Percentiles rank a stretch among this genome's conserved stretches.
These are phyloP conservation scores for Fomitopsis pulvina DNA, from an alignment of 768 basidiomycete genomes.

Conservation along the genomic window DNA sequence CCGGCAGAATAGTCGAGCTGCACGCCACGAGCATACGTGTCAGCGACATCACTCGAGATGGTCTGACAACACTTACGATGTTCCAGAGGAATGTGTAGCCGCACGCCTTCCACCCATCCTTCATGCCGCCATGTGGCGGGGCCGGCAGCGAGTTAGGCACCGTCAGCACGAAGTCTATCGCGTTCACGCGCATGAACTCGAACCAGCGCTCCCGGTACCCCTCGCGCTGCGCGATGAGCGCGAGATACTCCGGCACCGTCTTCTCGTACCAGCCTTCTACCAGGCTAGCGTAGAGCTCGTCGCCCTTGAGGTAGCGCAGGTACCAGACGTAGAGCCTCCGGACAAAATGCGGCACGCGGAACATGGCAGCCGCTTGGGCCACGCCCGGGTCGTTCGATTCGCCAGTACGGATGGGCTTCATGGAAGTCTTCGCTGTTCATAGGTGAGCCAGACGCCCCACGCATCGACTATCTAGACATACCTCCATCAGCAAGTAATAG, in stretches of 20 bases:
- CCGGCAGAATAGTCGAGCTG: slow-evolving; percentile 42
- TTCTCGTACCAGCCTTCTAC: slow-evolving; percentile 21
- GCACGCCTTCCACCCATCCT: slow-evolving; percentile 26
- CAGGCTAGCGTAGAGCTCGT: slow-evolving; percentile 19
- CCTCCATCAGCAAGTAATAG: slow-evolving; percentile 21
- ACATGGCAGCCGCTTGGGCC: slow-evolving; percentile 12
- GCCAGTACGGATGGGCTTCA: slow-evolving; percentile 16
- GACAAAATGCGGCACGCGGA: slow-evolving; percentile 18
- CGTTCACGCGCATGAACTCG: slow-evolving; percentile 17
- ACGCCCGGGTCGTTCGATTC: slow-evolving; percentile 22
- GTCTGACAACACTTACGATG: slow-evolving; percentile 21
- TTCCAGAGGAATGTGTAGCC: slow-evolving; percentile 37
- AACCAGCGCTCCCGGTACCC: slow-evolving; percentile 23
- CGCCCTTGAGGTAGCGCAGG: slow-evolving; percentile 15
- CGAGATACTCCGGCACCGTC: slow-evolving; percentile 22
- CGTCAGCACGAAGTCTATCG: slow-evolving; percentile 34
- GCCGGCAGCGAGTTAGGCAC: slow-evolving; percentile 35
- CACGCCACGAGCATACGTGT: not conserved
- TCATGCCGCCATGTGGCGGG: slow-evolving; percentile 30
- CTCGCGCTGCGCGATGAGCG: slow-evolving; percentile 23
- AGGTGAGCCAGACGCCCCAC: too few species aligned
- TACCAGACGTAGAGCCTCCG: slow-evolving; percentile 23
- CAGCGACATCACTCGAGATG: not conserved
- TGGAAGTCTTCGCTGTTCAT: slow-evolving; percentile 14
- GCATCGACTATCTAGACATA: slow-evolving; percentile 8